These are phyloP conservation scores for Staphylotrichum tortipilum DNA, from an alignment of 495 filamentous ascomycete species.

Conservation along the genomic window DNA sequence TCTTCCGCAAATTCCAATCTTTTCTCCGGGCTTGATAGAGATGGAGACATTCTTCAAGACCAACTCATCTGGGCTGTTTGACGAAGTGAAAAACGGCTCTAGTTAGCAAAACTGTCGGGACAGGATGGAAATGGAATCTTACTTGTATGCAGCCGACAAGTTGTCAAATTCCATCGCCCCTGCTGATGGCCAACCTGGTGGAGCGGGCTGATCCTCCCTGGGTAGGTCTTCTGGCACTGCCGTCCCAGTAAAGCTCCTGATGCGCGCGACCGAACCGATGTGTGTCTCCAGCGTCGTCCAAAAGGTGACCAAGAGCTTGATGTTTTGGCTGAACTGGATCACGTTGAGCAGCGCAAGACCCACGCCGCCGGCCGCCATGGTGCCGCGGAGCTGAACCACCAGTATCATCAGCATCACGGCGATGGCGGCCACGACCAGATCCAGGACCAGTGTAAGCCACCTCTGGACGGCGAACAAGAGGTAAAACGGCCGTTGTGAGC, in stretches of 20 bases:
- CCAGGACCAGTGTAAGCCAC: slow-evolving; percentile 39
- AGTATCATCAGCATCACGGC: slow-evolving; percentile 40
- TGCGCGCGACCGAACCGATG: slow-evolving; percentile 43
- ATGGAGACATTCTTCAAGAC: slow-evolving; percentile 28
- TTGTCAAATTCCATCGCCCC: slow-evolving; percentile 30
- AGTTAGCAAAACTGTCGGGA: too few relatives aligned
- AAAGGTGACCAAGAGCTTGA: slow-evolving; percentile 29
- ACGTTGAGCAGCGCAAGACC: slow-evolving; percentile 27
- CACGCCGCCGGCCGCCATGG: slow-evolving; percentile 27
- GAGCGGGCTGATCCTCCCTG: slow-evolving; percentile 15
- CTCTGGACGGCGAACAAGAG: slow-evolving; percentile 37
- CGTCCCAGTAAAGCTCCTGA: slow-evolving; percentile 33
- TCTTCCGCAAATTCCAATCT: slow-evolving; percentile 27
- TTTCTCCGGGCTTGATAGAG: slow-evolving; percentile 31
- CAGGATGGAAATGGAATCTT: too few relatives aligned
- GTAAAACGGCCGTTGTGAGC: slow-evolving; percentile 38
- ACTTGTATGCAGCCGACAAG: slow-evolving; percentile 29
- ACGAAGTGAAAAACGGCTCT: neutral
- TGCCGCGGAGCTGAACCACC: slow-evolving; percentile 25
- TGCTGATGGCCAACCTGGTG: slow-evolving; percentile 28
- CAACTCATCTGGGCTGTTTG: slow-evolving; percentile 12
- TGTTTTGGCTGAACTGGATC: slow-evolving; percentile 26
- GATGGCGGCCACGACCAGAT: slow-evolving; percentile 34
- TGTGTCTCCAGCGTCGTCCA: slow-evolving; percentile 48
- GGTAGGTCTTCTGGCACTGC: slow-evolving; percentile 29